These are phyloP conservation scores for Trametes cubensis DNA, from an alignment of 768 basidiomycete genomes.

Conservation along the genomic window DNA sequence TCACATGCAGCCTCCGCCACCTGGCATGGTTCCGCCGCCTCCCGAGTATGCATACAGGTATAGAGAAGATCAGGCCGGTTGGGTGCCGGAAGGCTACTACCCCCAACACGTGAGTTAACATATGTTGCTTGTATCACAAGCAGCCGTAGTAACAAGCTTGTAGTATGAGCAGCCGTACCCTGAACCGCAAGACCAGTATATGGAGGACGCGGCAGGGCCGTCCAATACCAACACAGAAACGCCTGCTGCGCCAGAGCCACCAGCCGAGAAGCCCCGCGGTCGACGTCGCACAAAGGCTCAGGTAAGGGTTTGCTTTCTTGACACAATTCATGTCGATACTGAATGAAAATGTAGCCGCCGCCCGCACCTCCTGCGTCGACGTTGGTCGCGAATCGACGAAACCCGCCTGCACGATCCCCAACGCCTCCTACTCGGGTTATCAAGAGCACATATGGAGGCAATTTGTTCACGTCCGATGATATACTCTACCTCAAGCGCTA, in stretches of 20 bases:
- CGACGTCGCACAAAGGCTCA: conserved; percentile 69
- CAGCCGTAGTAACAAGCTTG: background rate
- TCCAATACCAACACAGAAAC: conserved; percentile 46
- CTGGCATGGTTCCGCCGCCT: conserved; percentile 49
- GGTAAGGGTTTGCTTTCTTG: conserved; percentile 37
- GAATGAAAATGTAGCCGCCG: conserved; percentile 32
- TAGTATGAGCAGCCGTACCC: conserved; percentile 63
- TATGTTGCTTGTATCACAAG: no score
- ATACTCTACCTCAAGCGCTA: conserved; percentile 83
- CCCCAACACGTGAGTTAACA: conserved; percentile 22
- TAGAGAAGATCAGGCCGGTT: conserved; percentile 62
- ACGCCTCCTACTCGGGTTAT: conserved; percentile 82
- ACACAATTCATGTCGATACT: conserved; percentile 2
- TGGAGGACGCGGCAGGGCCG: conserved; percentile 51
- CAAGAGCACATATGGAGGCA: conserved; percentile 89
- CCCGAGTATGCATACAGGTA: conserved; percentile 62
- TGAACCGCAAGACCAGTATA: conserved; percentile 52
- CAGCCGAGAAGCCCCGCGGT: conserved; percentile 56
- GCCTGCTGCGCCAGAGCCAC: conserved; percentile 24
- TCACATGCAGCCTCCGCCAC: conserved; percentile 38
- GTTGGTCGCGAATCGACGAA: conserved; percentile 65
- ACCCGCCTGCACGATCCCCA: conserved; percentile 75
- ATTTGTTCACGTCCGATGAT: conserved; percentile 84
- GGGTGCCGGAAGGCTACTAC: conserved; percentile 24
- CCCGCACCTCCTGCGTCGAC: conserved; percentile 70